Evolutionary conservation across 2,329 filamentous ascomycete genomes (phyloP).

Genomic region (Trichophyton verrucosum): DNA sequence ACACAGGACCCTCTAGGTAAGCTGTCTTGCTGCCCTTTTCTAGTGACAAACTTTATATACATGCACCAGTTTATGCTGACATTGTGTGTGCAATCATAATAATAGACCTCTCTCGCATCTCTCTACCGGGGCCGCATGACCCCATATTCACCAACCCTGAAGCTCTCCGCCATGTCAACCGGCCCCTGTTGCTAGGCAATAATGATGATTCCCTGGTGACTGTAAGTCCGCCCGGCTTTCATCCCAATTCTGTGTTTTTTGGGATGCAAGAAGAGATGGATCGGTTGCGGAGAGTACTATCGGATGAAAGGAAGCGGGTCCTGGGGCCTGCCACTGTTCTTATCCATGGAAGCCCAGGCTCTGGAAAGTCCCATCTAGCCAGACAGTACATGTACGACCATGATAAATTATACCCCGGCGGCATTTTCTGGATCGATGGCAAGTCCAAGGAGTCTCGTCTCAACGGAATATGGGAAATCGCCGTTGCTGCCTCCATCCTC

Average conservation of each 20-base stretch:
- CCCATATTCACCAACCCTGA: background rate
- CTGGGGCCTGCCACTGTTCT: slow-evolving; percentile 52
- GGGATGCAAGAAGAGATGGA: slow-evolving; percentile 49
- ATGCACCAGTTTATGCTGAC: background rate
- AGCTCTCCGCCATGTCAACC: background rate
- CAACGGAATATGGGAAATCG: slow-evolving; percentile 55
- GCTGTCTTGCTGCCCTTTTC: background rate
- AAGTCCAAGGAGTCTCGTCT: slow-evolving; percentile 47
- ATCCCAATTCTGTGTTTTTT: slow-evolving; percentile 51
- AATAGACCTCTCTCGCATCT: background rate
- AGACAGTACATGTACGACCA: slow-evolving; percentile 54
- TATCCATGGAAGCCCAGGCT: slow-evolving; percentile 52
- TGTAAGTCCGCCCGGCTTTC: slow-evolving; percentile 44
- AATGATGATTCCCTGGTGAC: slow-evolving; percentile 17
- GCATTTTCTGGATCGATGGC: slow-evolving; percentile 58
- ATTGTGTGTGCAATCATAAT: background rate
- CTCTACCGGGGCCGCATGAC: background rate
- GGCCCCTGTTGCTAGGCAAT: background rate
- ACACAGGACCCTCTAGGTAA: slow-evolving; percentile 8
- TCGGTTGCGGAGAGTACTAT: slow-evolving; percentile 47
- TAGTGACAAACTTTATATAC: background rate
- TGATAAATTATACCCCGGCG: slow-evolving; percentile 48
- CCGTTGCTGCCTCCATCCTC: slow-evolving; percentile 41
- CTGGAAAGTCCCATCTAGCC: slow-evolving; percentile 57
- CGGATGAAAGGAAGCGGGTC: slow-evolving; percentile 44